A percentile compares a stretch with the other conserved stretches of the same genome.
These are phyloP conservation scores for Vitis hybrid DNA, from an alignment of 177 flowering plant genomes.

Conservation along the genomic window DNA sequence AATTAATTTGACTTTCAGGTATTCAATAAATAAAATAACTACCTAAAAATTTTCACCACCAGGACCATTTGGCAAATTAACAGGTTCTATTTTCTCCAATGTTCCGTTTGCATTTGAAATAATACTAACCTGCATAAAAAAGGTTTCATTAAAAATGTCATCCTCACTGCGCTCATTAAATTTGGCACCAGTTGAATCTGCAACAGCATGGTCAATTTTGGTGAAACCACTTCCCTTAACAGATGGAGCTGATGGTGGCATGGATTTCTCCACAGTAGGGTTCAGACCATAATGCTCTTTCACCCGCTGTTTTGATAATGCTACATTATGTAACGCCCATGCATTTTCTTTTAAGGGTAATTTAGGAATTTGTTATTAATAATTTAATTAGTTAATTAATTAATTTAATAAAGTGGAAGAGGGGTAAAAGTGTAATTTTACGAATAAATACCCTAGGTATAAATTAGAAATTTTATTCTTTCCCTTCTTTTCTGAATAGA, in stretches of 20 bases:
- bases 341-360: no score
- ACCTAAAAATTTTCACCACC: conserved; percentile 17
- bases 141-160: not conserved
- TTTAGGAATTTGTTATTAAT: no score
- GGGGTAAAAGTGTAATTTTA: no score
- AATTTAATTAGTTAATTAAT: no score
- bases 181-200: conserved; percentile 9
- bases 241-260: conserved; percentile 11
- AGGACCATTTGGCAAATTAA: conserved; percentile 11
- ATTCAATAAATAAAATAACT: conserved; percentile 1
- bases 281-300: conserved; percentile 13
- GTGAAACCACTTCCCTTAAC: conserved; percentile 4
- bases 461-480: no score
- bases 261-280: conserved; percentile 4
- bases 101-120: conserved; percentile 5
- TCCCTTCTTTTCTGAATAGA: no score
- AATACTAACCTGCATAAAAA: conserved; percentile 20
- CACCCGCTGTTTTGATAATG: conserved; percentile 5
- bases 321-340: no score
- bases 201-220: not conserved
- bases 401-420: no score
- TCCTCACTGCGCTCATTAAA: conserved; percentile 6
- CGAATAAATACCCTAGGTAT: no score
- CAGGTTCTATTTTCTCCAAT: not conserved
- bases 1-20: not conserved